Base-by-base conservation (phyloP, 306 rosid genomes). In the Rubus idaeus region DNA sequence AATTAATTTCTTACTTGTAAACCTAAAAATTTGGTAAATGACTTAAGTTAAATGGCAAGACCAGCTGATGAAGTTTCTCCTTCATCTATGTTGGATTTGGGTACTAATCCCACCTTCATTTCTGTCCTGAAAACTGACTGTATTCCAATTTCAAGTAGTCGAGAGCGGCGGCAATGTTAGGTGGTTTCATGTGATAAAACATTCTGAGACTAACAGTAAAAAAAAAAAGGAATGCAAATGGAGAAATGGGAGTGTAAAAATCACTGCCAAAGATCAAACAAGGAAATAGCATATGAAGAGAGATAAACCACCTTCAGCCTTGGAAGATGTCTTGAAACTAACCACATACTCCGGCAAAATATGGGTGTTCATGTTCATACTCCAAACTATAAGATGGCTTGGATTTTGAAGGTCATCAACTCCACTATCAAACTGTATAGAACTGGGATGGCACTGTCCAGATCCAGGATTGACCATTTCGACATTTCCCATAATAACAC, bases 391-490 rank as follows among this genome's bases (percentile, higher is more conserved):
- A 81, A 76, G 73, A 62, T 70, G 73, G 68, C 78, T 6, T 51
- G 84, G 84, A 62, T 81, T 62, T 50, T 71, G 81, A 55, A 81
- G 84, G 55, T 81, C 77, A 76, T 81, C 84, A 69, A 81, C 84
- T 21, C 81, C 84, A 71, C 69, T 76, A 68, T 81, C 84, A 70
- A 70, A 81, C 66, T 71, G 41, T 8, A 49, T 72, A 45, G 77
- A 76, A 76, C 84, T 81, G 77, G 84, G 84, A 71, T 20, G 70
- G 50, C 26, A 81, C 55, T 66, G 84, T 76, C 52, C 62, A 76
- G 70, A 70, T 63, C 84, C 84, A 20, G 63, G 78, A 76, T 68
- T 20, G 63, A 81, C 70, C 21, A 70, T 63, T 76, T 81, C 84
- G 18, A 55, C 80, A 71, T 70, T 81, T 26, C 84, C 84, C 84